Evolutionary conservation across 1,284 basidiomycete genomes (phyloP).

Genomic region (Erythrobasidium hasegawianum): DNA sequence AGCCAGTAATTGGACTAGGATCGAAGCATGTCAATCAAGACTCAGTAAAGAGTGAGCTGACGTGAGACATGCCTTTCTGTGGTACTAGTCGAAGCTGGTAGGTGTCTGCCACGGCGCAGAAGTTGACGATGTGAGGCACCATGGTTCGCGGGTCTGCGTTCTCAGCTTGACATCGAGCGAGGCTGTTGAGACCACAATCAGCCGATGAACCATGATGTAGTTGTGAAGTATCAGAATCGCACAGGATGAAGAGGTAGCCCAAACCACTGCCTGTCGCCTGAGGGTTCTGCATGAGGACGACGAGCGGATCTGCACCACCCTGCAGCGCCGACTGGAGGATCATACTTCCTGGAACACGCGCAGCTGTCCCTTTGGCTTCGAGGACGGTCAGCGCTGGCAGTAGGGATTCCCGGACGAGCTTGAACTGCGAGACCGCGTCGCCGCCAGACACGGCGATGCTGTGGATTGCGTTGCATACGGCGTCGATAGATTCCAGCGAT

Average conservation of each 20-base stretch:
- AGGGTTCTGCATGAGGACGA: constrained; percentile 15
- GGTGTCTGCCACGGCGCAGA: constrained; percentile 13
- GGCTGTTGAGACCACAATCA: not conserved
- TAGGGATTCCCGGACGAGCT: constrained; percentile 11
- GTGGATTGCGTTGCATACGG: constrained; percentile 21
- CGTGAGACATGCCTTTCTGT: constrained; percentile 12
- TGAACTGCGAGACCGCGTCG: constrained; percentile 1
- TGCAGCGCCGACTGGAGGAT: constrained; percentile 18
- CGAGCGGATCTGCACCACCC: constrained; percentile 21
- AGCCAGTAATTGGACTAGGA: constrained; percentile 10
- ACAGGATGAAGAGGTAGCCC: constrained; percentile 34
- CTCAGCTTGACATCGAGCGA: constrained; percentile 27
- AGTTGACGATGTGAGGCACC: constrained; percentile 12
- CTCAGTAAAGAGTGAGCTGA: not conserved
- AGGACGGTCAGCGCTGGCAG: constrained; percentile 21
- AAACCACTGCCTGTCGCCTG: constrained; percentile 11
- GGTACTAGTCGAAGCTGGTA: constrained; percentile 20
- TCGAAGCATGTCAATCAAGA: no score
- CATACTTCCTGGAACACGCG: constrained; percentile 8
- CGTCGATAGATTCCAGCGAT: constrained; percentile 27
- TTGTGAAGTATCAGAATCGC: not conserved
- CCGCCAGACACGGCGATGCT: constrained; percentile 6
- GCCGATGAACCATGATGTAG: not conserved
- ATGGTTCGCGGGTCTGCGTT: constrained; percentile 1
- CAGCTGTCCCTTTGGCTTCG: constrained; percentile 8